Conservation (phyloP, 1,284 basidiomycete genomes). For the Ceratobasidium sp. region DNA sequence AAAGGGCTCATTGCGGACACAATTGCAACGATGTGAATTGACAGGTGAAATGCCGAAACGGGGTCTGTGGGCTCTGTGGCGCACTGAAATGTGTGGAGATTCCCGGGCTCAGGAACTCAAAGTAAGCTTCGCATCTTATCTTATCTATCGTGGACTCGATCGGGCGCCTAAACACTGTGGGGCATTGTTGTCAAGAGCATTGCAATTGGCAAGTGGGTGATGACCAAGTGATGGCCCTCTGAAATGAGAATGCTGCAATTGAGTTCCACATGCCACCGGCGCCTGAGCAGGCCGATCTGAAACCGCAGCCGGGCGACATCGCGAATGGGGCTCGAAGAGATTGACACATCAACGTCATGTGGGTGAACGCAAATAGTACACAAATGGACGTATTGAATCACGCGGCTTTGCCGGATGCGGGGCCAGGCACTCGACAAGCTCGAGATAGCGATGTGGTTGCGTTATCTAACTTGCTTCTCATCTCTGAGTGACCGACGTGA, state of each 20-base stretch:
- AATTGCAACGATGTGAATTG: conserved; percentile 6
- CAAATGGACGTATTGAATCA: neutral
- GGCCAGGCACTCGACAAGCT: neutral
- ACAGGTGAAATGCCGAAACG: neutral
- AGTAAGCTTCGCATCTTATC: neutral
- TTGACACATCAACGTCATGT: neutral
- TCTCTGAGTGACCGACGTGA: too few relatives aligned
- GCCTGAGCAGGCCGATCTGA: too few relatives aligned
- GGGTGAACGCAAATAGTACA: neutral
- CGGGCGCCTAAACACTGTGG: too few relatives aligned
- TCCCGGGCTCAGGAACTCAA: neutral
- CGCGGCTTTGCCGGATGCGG: neutral
- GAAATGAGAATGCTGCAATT: too few relatives aligned
- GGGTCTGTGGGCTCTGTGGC: neutral
- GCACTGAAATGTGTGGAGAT: neutral
- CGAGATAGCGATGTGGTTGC: neutral
- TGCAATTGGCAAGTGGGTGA: neutral
- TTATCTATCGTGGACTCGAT: neutral
- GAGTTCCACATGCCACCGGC: too few relatives aligned
- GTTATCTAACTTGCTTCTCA: neutral
- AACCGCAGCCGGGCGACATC: too few relatives aligned
- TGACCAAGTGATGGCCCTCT: too few relatives aligned
- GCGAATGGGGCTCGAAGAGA: too few relatives aligned
- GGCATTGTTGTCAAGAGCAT: neutral
- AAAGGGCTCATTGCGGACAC: neutral